A percentile compares a stretch with the other conserved stretches of the same genome.
Conservation (phyloP, 2,329 filamentous ascomycete species). For the Coleophoma eucalyptorum region DNA sequence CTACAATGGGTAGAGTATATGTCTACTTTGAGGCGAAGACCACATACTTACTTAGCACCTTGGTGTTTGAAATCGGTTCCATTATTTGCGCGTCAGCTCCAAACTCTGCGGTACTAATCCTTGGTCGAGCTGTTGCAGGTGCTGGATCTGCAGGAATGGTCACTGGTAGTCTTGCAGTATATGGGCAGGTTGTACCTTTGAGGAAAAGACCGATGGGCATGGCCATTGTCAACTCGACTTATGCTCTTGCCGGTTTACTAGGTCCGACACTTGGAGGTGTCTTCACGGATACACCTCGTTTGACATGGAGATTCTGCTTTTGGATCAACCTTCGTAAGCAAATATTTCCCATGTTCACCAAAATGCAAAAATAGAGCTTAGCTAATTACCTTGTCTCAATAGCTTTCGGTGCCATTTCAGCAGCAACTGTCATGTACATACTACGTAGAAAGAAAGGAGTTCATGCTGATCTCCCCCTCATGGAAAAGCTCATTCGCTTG, state of each 20-base stretch:
- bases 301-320: constrained; percentile 13
- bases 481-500: constrained; percentile 40
- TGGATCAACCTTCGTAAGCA: constrained; percentile 19
- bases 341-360: constrained; percentile 23
- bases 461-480: constrained; percentile 29
- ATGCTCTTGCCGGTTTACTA: constrained; percentile 12
- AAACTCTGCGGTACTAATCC: constrained; percentile 23
- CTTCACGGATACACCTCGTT: constrained; percentile 18
- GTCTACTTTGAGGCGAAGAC: constrained; percentile 16
- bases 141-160: constrained; percentile 19
- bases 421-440: constrained; percentile 32
- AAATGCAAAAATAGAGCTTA: not conserved
- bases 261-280: constrained; percentile 28
- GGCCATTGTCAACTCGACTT: constrained; percentile 20
- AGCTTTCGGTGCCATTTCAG: constrained; percentile 29
- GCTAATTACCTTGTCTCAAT: not conserved
- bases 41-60: constrained; percentile 10
- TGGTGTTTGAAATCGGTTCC: constrained; percentile 24
- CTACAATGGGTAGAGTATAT: constrained; percentile 17
- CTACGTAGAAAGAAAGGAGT: constrained; percentile 24
- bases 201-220: constrained; percentile 24
- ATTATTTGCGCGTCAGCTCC: constrained; percentile 22
- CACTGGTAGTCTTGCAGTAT: constrained; percentile 36
- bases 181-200: constrained; percentile 27
- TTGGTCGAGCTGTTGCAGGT: constrained; percentile 26